Base-by-base conservation (phyloP, 2,329 filamentous ascomycete species). In the Sporothrix curviconia region DNA sequence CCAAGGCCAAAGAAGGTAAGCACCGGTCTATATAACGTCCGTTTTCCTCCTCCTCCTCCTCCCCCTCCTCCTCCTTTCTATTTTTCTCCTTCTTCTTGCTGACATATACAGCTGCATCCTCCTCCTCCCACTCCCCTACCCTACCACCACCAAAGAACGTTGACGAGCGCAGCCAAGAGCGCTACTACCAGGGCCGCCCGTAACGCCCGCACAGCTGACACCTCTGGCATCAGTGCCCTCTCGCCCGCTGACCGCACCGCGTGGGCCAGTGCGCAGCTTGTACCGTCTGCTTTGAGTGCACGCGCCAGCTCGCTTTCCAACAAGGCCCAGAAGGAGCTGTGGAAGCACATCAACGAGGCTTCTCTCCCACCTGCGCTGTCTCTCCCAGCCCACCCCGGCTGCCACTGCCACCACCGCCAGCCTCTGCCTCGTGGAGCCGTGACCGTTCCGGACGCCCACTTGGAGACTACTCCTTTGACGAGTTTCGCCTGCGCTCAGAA, bases 311-410 rank as follows among this genome's bases (percentile, higher is more conserved):
- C 49, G 40, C 65, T 69, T 32, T 66, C 67, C 1, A 71, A 73
- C 67, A 81, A 81, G 67, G 69, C 76, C 25, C 76, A 81, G 65
- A 76, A 77, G 64, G 80, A 83, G 64, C 76, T 80, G 66, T 84
- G 81, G 81, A 80, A 80, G 68, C 71, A 73, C 47, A 72, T 81
- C 61, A 75, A 74, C 66, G 81, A 83, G 62, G 73, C 78, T 49
- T 74, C 69, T 57, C 70, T 82, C 14, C 77, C 80, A 5, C 69
- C n/a, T 78, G 51, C 77, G 80, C 37, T 70, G 71, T 25, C 69
- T 78, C 17, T 58, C 56, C 14, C 32, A n/a, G 37, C 40, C 50
- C 2, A 40, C 34, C 7, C 30, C 46, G 5, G 25, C 36, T 36
- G 17, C 46, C 7, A 0, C 24, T 1, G 5, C 56, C 12, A 19